Evolutionary conservation across 139 green algal species (phyloP), one percentile per base, ranked within the genome.

Genomic region (Ettlia oleoabundans): DNA sequence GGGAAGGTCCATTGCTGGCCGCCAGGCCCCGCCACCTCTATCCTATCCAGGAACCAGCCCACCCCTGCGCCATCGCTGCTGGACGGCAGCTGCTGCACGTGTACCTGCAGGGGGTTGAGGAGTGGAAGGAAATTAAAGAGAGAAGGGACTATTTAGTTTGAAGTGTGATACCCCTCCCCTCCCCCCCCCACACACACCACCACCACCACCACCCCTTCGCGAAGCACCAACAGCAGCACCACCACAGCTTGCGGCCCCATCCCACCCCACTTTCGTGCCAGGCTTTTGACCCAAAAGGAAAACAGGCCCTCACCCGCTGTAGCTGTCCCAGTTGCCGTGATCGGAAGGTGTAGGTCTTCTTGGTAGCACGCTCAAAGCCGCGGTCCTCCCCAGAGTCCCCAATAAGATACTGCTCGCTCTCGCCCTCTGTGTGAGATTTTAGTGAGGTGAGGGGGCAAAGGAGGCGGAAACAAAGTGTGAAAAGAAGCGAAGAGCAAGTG

Each of bases 1-100:
- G 93, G 94, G 81, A 98, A 98, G 37, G 82, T 55, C 42, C 86
- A 90, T 6, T 69, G 47, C 40, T 91, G 73, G 0, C 87, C 90
- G 7, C 87, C 82, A 0, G 88, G 88, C 1, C 87, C 86, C 4
- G 78, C 66, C 22, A 96, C 86, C 67, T 91, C 78, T 2, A 90
- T 76, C 19, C 73, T 53, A n/a, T 96, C 87, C 24, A 97, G 85
- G 73, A 87, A 95, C 94, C 94, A 96, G 28, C 92, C 93, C 1
- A 77, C 76, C 4, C 91, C 90, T 15, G 21, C 22, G 35, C 73
- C 76, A 58, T 87, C 87, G n/a, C 69, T 84, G 33, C 43, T 43
- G 19, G 47, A 30, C 51, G 73, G 61, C 71, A 83, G 68, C 76
- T 84, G 83, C 66, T 81, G 77, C 62, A 85, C 76, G 38, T 81